Base-by-base conservation (phyloP, 1,139 yeast genomes). In the Diutina pseudorugosa region DNA sequence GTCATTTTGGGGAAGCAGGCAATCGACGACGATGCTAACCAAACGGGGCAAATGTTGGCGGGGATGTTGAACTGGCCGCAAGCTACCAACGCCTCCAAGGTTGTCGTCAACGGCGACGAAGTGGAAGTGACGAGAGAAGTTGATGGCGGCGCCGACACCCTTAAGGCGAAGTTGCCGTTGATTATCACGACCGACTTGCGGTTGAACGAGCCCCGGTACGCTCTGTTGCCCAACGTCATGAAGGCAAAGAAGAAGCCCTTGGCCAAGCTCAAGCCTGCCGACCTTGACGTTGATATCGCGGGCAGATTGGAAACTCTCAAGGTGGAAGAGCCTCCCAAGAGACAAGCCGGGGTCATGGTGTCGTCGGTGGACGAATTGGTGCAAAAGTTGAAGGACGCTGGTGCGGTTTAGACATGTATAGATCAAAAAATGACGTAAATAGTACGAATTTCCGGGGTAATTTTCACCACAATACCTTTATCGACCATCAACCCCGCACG, bases 21-120 rank as follows among this genome's bases (percentile, higher is more conserved):
- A 43, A 91, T 93, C 61, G 98, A 93, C 67, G 95, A 90, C 61
- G 98, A 93, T 64, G 76, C 88, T 51, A 89, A 88, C 68, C 96
- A 91, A 68, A 91, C 97, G n/a, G 98, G 98, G 25, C 98, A 91
- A 69, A 88, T 93, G 82, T 78, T 93, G 55, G 98, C 97, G 2
- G 98, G 97, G 7, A 73, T 93, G 58, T 77, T 93, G 68, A 81
- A 84, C 62, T 93, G 98, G 98, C 95, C 98, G 18, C 98, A 93
- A 69, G 98, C 97, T 41, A 91, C 97, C 49, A 88, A 90, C 65
- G 98, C 98, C 8, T 85, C 95, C 51, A 86, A 89, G 68, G 94
- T 93, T 41, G 86, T 77, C 53, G 66, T 88, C 27, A 78, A 74
- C 47, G 81, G 79, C 30, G 82, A 78, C 52, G 67, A 69, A 53